Percentiles rank a stretch among this genome's conserved stretches.
Conservation (phyloP, 306 rosid species). For the Carpinus viminea region DNA sequence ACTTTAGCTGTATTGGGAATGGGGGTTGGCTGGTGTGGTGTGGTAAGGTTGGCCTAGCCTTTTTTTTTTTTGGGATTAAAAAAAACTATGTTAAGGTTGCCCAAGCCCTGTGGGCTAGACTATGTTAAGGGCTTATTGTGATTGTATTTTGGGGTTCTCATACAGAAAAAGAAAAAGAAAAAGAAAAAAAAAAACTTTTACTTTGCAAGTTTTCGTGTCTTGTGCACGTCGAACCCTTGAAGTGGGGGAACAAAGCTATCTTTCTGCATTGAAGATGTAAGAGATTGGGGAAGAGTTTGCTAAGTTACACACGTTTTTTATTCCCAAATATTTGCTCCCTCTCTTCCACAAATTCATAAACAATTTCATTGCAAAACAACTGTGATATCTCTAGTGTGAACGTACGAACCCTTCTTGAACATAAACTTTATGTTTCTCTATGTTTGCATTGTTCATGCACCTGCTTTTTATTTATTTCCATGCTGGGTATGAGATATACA, state of each 20-base stretch:
- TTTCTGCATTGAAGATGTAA: background rate
- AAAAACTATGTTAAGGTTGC: no score
- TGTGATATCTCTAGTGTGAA: background rate
- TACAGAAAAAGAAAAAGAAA: background rate
- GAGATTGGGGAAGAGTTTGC: slow-evolving; percentile 12
- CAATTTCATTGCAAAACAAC: background rate
- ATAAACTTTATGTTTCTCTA: background rate
- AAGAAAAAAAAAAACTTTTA: background rate
- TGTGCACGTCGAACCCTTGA: background rate
- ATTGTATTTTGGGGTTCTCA: background rate
- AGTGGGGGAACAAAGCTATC: background rate
- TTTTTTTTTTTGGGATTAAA: no score
- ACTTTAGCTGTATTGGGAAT: background rate
- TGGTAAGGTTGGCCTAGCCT: background rate
- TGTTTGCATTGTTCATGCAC: slow-evolving; percentile 13
- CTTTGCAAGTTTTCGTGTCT: background rate
- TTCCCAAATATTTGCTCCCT: slow-evolving; percentile 1
- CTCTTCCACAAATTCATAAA: background rate
- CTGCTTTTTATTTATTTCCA: slow-evolving; percentile 1
- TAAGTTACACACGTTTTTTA: slow-evolving; percentile 2
- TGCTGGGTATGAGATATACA: background rate
- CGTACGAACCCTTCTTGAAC: background rate
- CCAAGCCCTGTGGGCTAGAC: background rate
- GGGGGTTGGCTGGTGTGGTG: background rate
- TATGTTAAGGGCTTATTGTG: background rate